Conservation (phyloP, 73 alveolate genomes). For the Loxodes magnus region DNA sequence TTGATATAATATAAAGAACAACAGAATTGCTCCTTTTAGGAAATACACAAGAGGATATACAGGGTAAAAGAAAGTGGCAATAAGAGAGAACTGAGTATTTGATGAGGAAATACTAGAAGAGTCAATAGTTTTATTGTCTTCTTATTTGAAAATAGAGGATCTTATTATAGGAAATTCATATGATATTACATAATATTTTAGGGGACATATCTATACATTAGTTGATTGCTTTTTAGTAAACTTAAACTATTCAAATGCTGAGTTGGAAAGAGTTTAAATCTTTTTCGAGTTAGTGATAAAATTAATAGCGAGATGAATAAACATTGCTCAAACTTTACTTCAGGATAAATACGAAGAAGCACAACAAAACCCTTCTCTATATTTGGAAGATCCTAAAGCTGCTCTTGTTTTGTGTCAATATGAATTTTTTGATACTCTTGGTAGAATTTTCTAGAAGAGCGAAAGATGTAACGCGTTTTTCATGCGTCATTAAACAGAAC, state of each 20-base stretch:
- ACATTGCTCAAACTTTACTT: too few species aligned
- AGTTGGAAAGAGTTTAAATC: constrained; percentile 13
- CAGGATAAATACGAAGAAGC: constrained; percentile 6
- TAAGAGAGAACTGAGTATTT: constrained; percentile 17
- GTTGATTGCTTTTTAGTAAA: constrained; percentile 35
- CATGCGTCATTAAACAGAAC: too few species aligned
- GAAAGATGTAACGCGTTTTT: too few species aligned
- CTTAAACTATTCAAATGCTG: not conserved
- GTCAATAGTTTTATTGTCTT: too few species aligned
- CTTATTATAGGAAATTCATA: constrained; percentile 9
- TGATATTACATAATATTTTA: constrained; percentile 25
- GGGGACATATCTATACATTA: constrained; percentile 42
- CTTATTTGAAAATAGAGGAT: too few species aligned
- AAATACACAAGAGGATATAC: constrained; percentile 35
- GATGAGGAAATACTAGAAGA: not conserved
- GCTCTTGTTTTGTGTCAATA: constrained; percentile 27
- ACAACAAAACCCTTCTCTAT: constrained; percentile 11
- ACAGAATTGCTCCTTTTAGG: constrained; percentile 36
- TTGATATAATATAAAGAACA: too few species aligned
- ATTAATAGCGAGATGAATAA: constrained; percentile 33
- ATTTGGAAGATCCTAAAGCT: constrained; percentile 13
- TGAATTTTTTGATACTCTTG: too few species aligned
- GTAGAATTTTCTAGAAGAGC: too few species aligned
- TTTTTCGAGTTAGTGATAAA: constrained; percentile 23
- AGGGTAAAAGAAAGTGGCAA: constrained; percentile 33